These are phyloP conservation scores for Asparagopsis taxiformis DNA, from an alignment of 31 red algal genomes.

Conservation along the genomic window DNA sequence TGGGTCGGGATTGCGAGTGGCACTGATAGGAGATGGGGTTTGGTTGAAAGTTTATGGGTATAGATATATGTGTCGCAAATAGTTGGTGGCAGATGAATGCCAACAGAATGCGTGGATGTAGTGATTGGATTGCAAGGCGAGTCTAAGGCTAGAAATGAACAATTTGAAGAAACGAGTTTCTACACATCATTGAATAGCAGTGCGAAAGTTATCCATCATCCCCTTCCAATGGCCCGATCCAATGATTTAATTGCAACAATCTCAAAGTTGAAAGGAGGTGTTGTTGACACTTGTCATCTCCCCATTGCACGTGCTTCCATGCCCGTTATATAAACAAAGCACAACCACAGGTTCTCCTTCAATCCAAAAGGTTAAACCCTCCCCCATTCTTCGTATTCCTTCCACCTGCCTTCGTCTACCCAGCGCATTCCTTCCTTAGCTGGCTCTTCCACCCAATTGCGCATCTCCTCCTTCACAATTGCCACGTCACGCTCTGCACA, in stretches of 20 bases:
- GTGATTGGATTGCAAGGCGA: too few relatives aligned
- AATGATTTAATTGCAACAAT: too few relatives aligned
- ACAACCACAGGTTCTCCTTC: conserved; percentile 2
- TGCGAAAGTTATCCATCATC: not conserved
- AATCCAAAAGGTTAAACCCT: not conserved
- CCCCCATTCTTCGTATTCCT: not conserved
- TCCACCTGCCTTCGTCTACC: not conserved
- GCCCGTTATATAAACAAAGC: not conserved
- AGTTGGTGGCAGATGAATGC: too few relatives aligned
- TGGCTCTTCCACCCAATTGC: conserved; percentile 11
- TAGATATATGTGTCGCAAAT: too few relatives aligned
- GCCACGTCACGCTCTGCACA: not conserved
- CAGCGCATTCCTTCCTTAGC: conserved; percentile 5
- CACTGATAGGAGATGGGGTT: too few relatives aligned
- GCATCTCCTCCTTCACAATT: conserved; percentile 10
- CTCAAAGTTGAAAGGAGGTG: not conserved
- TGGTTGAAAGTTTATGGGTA: too few relatives aligned
- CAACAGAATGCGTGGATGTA: too few relatives aligned
- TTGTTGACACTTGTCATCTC: not conserved
- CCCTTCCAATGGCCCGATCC: not conserved
- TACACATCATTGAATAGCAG: too few relatives aligned
- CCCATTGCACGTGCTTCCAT: not conserved
- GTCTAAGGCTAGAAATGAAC: too few relatives aligned
- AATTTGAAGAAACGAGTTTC: too few relatives aligned
- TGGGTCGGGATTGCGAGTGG: not conserved